Conservation (phyloP, 179 eudicot genomes). For the Actinidia arguta region DNA sequence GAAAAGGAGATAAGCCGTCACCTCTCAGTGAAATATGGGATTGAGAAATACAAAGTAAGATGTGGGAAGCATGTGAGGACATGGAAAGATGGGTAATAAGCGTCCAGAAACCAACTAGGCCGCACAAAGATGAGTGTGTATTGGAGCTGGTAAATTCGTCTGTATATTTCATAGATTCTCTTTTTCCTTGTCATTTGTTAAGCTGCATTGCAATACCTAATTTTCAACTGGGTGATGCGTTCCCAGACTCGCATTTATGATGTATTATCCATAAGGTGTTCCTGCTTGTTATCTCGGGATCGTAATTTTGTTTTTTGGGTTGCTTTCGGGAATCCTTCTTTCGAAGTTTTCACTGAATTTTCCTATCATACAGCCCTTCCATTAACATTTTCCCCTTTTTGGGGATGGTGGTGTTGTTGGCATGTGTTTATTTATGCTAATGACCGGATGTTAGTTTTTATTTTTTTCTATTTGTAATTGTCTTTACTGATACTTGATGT, state of each 20-base stretch:
- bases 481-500: too few relatives aligned
- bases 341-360: not conserved
- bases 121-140: not conserved
- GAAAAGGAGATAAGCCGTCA: not conserved
- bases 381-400: not conserved
- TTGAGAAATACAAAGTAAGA: constrained; percentile 19
- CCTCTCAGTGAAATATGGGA: constrained; percentile 9
- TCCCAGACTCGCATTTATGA: too few relatives aligned
- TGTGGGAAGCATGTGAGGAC: constrained; percentile 24
- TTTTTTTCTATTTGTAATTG: not conserved
- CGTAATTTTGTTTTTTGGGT: not conserved
- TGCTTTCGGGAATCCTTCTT: not conserved
- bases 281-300: not conserved
- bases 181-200: not conserved
- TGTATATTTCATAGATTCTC: not conserved
- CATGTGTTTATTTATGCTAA: not conserved
- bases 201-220: not conserved
- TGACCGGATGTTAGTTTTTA: not conserved
- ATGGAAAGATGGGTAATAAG: constrained; percentile 27
- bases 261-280: not conserved
- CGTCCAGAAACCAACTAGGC: not conserved
- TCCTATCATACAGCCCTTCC: not conserved
- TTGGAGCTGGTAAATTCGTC: not conserved
- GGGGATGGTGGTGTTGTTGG: not conserved
- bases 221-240: not conserved